Evolutionary conservation across 768 basidiomycete genomes (phyloP).

Genomic region (Rhodotorula paludigena): DNA sequence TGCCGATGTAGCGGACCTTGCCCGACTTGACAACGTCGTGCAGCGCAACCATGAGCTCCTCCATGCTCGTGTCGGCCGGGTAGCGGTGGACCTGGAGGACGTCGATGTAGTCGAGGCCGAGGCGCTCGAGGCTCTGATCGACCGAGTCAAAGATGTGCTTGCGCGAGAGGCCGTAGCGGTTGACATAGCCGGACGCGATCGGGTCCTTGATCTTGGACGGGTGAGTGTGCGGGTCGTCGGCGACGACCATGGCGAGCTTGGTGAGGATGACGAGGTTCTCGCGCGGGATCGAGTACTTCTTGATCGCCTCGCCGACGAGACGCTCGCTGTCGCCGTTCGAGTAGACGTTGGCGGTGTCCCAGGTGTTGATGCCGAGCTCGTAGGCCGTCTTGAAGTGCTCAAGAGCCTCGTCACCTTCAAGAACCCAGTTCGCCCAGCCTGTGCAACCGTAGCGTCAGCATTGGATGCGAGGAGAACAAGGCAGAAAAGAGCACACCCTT

Average conservation of each 20-base stretch:
- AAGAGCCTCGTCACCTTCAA: constrained; percentile 51
- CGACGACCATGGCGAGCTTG: constrained; percentile 53
- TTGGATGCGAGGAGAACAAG: not conserved
- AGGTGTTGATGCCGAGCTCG: constrained; percentile 58
- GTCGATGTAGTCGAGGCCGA: constrained; percentile 65
- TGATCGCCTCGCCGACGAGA: constrained; percentile 68
- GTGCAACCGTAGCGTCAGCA: constrained; percentile 11
- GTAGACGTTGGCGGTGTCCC: constrained; percentile 54
- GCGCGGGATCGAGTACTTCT: constrained; percentile 61
- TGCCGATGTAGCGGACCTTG: constrained; percentile 50
- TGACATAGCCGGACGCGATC: constrained; percentile 53
- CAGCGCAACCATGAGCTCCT: constrained; percentile 49
- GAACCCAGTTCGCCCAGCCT: constrained; percentile 35
- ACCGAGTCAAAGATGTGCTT: constrained; percentile 67
- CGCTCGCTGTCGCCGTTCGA: constrained; percentile 64
- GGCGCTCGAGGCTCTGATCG: constrained; percentile 56
- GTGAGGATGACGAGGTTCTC: constrained; percentile 64
- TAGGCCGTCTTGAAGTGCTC: constrained; percentile 59
- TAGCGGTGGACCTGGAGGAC: constrained; percentile 60
- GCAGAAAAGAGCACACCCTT: not conserved
- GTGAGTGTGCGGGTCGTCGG: constrained; percentile 13
- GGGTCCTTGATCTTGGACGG: constrained; percentile 13
- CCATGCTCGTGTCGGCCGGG: constrained; percentile 58
- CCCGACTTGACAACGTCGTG: constrained; percentile 46
- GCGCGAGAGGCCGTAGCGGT: constrained; percentile 51